Conservation (phyloP, 805 yeast genomes). For the Yarrowia sp. region DNA sequence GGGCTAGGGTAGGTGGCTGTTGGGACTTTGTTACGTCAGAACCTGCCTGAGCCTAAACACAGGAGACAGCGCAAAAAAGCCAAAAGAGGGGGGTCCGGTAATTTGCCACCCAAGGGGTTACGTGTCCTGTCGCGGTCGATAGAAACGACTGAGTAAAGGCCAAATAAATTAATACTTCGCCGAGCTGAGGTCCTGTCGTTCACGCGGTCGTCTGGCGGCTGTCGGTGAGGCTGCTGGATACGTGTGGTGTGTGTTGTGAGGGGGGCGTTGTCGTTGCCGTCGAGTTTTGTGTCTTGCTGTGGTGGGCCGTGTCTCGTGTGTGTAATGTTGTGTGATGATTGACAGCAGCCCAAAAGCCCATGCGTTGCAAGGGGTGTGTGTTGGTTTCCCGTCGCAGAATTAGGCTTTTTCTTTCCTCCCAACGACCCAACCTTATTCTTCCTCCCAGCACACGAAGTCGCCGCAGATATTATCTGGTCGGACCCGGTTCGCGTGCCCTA, state of each 20-base stretch:
- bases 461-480: constrained; percentile 4
- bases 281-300: not conserved
- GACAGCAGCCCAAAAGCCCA: not conserved
- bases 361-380: constrained; percentile 11
- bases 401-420: constrained; percentile 20
- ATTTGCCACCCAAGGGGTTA: constrained; percentile 26
- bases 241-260: not conserved
- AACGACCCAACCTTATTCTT: not conserved
- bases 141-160: not conserved
- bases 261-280: constrained; percentile 7
- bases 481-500: not conserved
- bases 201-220: not conserved
- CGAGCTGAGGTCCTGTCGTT: not conserved
- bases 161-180: constrained; percentile 8
- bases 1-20: constrained; percentile 14
- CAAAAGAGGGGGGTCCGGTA: constrained; percentile 13
- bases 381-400: not conserved
- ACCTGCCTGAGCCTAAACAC: constrained; percentile 3
- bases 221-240: not conserved
- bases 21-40: constrained; percentile 20
- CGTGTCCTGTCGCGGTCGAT: constrained; percentile 2
- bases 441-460: not conserved
- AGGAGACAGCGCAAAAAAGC: not conserved
- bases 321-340: constrained; percentile 8
- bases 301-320: constrained; percentile 17